Base-by-base conservation (phyloP, 2,329 filamentous ascomycete genomes). In the Penicillium brasilianum region DNA sequence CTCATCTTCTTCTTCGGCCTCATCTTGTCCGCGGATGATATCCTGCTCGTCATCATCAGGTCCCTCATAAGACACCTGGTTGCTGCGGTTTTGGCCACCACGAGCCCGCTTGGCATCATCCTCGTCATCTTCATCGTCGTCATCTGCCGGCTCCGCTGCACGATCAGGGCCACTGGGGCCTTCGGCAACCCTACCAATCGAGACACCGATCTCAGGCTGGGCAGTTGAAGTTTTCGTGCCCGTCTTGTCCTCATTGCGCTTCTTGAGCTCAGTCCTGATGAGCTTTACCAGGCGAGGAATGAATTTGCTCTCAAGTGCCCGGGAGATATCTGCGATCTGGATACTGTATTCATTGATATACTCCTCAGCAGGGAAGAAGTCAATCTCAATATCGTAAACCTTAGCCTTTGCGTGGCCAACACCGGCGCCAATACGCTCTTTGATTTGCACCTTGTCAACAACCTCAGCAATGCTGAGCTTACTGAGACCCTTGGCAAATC, bases 41-140 rank as follows among this genome's bases (percentile, higher is more conserved):
- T 92, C 87, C 71, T 96, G 86, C 72, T 98, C 95, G 4, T 94
- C 94, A 5, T 97, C 93, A 72, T 98, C 95, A 50, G 96, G 96
- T 36, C 89, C 91, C 41, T 92, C 94, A 69, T 97, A 98, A 14
- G 92, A 95, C 2, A 94, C 88, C 32, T 90, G 91, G 77, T 97
- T 91, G 55, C 85, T 83, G 43, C 91, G 88, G 74, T 96, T 95
- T 49, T 88, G 87, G 25, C 63, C 68, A 46, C 75, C 71, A 88
- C 93, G 53, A 86, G 82, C 82, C 56, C 86, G 81, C 62, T 83
- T 85, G 58, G 86, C 85, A 61, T 86, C 92, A 72, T 96, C 91
- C 59, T 88, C 88, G 57, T 95, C 93, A 48, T 88, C 92, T 30
- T 88, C 89, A n/a, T 88, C 86, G 60, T 91, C 90, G 43, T 90